A percentile compares a stretch with the other conserved stretches of the same genome.
Conservation (phyloP, 192 early-diverging fungal species). For the Coemansia sp. region DNA sequence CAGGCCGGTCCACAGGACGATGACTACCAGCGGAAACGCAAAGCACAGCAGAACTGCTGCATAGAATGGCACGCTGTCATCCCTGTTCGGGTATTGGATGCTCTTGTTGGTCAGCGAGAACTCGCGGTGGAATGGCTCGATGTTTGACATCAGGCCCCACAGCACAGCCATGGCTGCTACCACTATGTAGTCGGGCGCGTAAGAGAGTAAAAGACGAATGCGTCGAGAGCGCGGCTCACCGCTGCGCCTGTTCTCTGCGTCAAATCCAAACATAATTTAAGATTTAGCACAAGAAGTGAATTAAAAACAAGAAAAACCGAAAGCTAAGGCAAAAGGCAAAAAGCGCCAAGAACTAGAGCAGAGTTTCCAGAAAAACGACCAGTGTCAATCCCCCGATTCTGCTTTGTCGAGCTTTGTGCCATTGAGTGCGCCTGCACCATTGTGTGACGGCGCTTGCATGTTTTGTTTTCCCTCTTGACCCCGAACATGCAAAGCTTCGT, state of each 20-base stretch:
- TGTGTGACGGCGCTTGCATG: no score
- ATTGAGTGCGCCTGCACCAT: no score
- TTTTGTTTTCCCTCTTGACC: no score
- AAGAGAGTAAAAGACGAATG: slow-evolving; percentile 49
- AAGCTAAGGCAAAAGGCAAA: slow-evolving; percentile 4
- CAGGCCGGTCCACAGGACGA: slow-evolving; percentile 34
- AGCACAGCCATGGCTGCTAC: slow-evolving; percentile 59
- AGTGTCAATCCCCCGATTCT: no score
- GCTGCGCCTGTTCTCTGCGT: slow-evolving; percentile 15
- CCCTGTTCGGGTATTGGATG: slow-evolving; percentile 66
- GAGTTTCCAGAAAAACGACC: no score
- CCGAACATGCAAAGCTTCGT: no score
- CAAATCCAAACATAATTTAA: slow-evolving; percentile 16
- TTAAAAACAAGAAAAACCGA: background rate
- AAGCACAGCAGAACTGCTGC: slow-evolving; percentile 48
- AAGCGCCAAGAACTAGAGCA: background rate
- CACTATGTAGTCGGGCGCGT: slow-evolving; percentile 60
- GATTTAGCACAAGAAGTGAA: background rate
- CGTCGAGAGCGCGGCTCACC: slow-evolving; percentile 38
- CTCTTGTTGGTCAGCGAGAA: slow-evolving; percentile 73
- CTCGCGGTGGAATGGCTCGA: slow-evolving; percentile 70
- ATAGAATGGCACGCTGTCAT: slow-evolving; percentile 55
- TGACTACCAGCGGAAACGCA: slow-evolving; percentile 44
- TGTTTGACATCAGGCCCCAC: slow-evolving; percentile 61
- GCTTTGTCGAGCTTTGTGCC: no score